phyloP scores from a whole-genome alignment of 352 stramenopile species.

The Elongisporangium prolatum region DNA sequence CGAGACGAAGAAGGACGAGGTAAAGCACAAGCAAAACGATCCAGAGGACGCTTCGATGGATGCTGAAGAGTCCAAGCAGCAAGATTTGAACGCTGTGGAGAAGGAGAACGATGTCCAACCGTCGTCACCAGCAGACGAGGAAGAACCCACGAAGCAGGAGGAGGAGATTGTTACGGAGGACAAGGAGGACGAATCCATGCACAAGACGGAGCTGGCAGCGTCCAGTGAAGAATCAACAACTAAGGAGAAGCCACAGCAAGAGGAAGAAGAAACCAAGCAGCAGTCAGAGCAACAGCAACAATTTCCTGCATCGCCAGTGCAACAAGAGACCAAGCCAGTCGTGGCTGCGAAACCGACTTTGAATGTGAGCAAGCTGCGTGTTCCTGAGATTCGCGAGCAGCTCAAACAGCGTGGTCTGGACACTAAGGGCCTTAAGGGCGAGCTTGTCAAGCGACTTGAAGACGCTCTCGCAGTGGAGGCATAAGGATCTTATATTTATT shows the following conservation, averaged over 20 bases:
- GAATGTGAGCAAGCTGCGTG: conserved; percentile 45
- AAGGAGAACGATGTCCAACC: conserved; percentile 6
- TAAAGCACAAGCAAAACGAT: conserved; percentile 5
- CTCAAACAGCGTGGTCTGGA: conserved; percentile 71
- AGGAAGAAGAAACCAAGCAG: neutral
- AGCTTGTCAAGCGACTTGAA: conserved; percentile 57
- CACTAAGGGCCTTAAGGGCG: conserved; percentile 64
- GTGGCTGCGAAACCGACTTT: conserved; percentile 11
- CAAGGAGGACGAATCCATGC: neutral
- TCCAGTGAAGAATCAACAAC: neutral
- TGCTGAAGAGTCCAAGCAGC: conserved; percentile 1
- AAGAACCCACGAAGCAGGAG: neutral
- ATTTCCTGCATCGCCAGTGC: neutral
- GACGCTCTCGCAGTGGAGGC: conserved; percentile 31
- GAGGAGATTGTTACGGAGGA: conserved; percentile 1
- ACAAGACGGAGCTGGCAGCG: too few relatives aligned
- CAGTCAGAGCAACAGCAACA: too few relatives aligned
- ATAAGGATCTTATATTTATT: conserved; percentile 18
- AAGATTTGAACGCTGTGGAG: conserved; percentile 8
- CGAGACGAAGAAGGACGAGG: conserved; percentile 10
- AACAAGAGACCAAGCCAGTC: conserved; percentile 1
- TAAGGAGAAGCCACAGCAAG: neutral
- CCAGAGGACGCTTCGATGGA: conserved; percentile 2
- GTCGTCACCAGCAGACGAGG: neutral
- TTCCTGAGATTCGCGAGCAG: conserved; percentile 54